Conservation (phyloP, 2,329 filamentous ascomycete species). For the Xylariaceae sp. region DNA sequence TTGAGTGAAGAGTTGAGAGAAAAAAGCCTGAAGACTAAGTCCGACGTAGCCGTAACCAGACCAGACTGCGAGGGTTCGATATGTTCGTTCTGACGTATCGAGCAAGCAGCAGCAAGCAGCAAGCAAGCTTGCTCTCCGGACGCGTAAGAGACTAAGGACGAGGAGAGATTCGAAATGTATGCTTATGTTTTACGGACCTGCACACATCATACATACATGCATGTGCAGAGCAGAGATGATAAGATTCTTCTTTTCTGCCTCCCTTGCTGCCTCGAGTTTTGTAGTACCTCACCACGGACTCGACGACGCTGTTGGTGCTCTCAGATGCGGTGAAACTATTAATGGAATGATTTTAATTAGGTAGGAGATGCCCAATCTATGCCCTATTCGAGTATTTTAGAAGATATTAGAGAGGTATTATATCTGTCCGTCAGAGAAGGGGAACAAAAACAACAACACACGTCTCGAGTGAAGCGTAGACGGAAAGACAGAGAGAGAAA, state of each 20-base stretch:
- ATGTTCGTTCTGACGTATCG: background rate
- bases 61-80: too few relatives aligned
- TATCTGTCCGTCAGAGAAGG: background rate
- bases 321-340: background rate
- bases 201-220: constrained; percentile 1
- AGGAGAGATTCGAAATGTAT: background rate
- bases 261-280: constrained; percentile 1
- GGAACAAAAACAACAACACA: background rate
- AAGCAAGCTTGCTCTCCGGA: background rate
- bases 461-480: background rate
- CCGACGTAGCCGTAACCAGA: background rate
- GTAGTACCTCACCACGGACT: background rate
- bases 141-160: too few relatives aligned
- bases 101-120: background rate
- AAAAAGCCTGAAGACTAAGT: background rate
- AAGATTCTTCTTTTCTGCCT: background rate
- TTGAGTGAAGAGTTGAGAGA: background rate
- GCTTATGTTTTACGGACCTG: background rate
- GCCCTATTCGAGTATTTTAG: constrained; percentile 8
- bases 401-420: background rate
- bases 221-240: background rate
- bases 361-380: background rate
- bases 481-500: background rate
- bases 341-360: background rate
- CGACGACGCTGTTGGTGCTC: background rate